Evolutionary conservation across 2,329 filamentous ascomycete genomes (phyloP), one percentile per base, ranked within the genome.

Genomic region (Trichoderma gracile): DNA sequence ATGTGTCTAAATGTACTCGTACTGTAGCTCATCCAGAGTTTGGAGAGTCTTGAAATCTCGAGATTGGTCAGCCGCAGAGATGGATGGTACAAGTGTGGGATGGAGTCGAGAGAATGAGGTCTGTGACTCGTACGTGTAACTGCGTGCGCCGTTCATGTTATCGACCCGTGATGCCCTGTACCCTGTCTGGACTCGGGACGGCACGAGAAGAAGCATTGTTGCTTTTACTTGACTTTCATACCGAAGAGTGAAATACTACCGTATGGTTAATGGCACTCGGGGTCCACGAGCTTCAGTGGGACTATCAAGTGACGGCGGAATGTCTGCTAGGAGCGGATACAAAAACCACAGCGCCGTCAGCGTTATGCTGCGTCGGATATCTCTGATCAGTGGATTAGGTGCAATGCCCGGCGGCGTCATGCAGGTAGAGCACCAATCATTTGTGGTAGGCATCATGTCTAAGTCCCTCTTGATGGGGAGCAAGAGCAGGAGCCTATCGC

Each of bases 301-400:
- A 85, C 76, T 46, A 85, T 75, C 9, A 80, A 80, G 68, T 12
- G 81, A 84, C 56, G 84, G 76, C 58, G 79, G 70, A 23, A 84
- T 55, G 71, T 88, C 84, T 69, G 82, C 81, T 45, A 81, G 65
- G 65, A 82, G 74, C 40, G 88, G 77, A 69, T 80, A 81, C 9
- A 79, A 38, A n/a, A 83, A 72, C 83, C 85, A 88, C 33, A 84
- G 84, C 14, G 77, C 63, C 38, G 80, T 67, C 61, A 84, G 71
- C 52, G 77, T 64, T 17, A 79, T 49, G 66, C 80, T 49, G 66
- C 80, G 82, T 53, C 83, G 79, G 56, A 82, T 54, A 67, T 77
- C 73, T 50, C 72, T 75, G 60, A 76, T 70, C 65, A 76, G 59
- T 49, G 67, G 66, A 21, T 58, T 58, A 52, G 47, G 52, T 45